These are phyloP conservation scores for Penicillium angulare DNA, from an alignment of 495 filamentous ascomycete genomes.

Conservation along the genomic window DNA sequence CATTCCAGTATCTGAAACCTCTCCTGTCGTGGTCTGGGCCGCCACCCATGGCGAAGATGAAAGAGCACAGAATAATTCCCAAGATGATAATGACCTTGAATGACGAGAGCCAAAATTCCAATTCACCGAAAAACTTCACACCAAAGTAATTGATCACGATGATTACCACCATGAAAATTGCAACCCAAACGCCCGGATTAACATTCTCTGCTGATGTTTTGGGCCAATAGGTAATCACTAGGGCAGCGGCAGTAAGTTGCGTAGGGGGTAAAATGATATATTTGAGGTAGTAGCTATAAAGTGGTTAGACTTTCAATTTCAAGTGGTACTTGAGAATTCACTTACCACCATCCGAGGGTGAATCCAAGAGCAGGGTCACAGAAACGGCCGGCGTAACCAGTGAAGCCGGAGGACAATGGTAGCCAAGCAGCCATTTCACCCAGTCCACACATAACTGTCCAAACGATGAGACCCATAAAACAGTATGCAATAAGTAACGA, in stretches of 20 bases:
- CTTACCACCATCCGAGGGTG: no score
- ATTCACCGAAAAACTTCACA: slow-evolving; percentile 67
- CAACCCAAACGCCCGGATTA: slow-evolving; percentile 61
- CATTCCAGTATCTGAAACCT: slow-evolving; percentile 71
- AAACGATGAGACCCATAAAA: slow-evolving; percentile 54
- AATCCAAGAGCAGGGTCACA: no score
- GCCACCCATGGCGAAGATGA: slow-evolving; percentile 67
- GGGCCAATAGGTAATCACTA: slow-evolving; percentile 73
- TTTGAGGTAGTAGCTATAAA: slow-evolving; percentile 37
- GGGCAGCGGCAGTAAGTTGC: slow-evolving; percentile 65
- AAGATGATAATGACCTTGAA: slow-evolving; percentile 74
- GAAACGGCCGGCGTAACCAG: no score
- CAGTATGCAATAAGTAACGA: slow-evolving; percentile 66
- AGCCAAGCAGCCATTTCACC: slow-evolving; percentile 76
- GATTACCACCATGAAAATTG: slow-evolving; percentile 54
- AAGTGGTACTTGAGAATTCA: no score
- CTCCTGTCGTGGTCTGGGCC: slow-evolving; percentile 59
- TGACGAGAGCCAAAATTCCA: slow-evolving; percentile 71
- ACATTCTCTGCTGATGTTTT: no score
- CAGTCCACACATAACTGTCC: slow-evolving; percentile 50
- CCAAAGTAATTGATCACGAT: slow-evolving; percentile 65
- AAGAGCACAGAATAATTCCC: slow-evolving; percentile 63
- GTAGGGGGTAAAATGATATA: slow-evolving; percentile 59
- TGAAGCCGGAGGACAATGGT: slow-evolving; percentile 53
- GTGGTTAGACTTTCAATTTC: neutral